These are phyloP conservation scores for Aegilops longissima DNA, from an alignment of 176 grass and related monocot genomes.

Conservation along the genomic window DNA sequence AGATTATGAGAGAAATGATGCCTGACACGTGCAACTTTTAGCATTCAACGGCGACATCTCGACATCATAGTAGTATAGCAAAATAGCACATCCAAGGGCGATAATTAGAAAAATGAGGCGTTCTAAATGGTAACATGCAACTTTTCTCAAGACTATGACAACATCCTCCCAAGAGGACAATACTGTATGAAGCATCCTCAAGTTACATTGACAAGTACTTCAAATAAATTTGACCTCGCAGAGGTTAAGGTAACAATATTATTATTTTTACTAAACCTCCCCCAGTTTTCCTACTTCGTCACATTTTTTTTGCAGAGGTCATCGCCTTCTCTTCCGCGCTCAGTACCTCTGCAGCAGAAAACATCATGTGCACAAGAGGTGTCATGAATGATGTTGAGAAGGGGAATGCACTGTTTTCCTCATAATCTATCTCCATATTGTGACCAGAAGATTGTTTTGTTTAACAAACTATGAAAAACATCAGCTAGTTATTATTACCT, in stretches of 20 bases:
- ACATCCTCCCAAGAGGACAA: not conserved
- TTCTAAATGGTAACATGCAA: not conserved
- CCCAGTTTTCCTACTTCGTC: not conserved
- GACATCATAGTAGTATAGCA: not conserved
- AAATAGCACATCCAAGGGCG: not conserved
- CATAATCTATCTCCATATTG: not conserved
- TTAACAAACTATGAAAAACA: not conserved
- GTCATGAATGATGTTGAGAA: too few relatives aligned
- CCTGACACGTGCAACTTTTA: too few relatives aligned
- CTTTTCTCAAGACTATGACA: not conserved
- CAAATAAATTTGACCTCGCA: not conserved
- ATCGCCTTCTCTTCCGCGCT: slow-evolving; percentile 17
- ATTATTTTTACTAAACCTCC: not conserved
- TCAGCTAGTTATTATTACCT: not conserved
- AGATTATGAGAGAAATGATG: not conserved
- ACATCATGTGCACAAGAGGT: not conserved
- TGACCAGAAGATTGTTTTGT: not conserved
- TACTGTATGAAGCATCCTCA: not conserved
- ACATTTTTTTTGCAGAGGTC: not conserved
- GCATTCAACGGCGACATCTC: too few relatives aligned
- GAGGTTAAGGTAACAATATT: not conserved
- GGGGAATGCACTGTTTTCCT: not conserved
- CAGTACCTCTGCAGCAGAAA: slow-evolving; percentile 26
- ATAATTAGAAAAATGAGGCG: not conserved
- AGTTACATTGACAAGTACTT: slow-evolving; percentile 14